phyloP scores from a whole-genome alignment of 75 land plant species.

The Azolla pinnata region DNA sequence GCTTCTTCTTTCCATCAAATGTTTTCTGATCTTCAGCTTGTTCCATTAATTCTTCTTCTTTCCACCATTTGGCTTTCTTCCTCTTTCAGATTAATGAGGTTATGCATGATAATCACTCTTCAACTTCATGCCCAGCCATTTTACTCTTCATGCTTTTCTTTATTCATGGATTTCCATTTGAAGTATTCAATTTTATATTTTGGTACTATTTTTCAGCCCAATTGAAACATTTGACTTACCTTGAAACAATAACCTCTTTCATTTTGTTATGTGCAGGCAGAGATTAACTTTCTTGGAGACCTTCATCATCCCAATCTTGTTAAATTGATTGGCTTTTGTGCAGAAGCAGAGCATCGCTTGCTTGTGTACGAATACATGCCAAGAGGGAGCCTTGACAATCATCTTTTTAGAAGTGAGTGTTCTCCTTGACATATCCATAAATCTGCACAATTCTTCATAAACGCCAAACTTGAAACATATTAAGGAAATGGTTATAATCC shows the following conservation, averaged over 20 bases:
- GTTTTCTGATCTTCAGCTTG: too few species aligned
- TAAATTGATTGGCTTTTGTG: constrained; percentile 4
- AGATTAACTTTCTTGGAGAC: constrained; percentile 3
- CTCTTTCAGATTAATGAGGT: too few species aligned
- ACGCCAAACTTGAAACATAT: neutral
- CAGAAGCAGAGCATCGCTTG: constrained; percentile 2
- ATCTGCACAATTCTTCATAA: neutral
- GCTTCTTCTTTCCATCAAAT: too few species aligned
- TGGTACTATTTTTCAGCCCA: neutral
- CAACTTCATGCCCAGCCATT: neutral
- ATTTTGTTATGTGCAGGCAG: constrained; percentile 10
- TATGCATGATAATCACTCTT: too few species aligned
- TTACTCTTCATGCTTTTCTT: neutral
- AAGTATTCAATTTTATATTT: neutral
- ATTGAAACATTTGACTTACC: neutral
- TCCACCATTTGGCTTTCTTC: too few species aligned
- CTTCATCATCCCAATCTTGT: constrained; percentile 9
- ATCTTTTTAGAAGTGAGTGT: constrained; percentile 5
- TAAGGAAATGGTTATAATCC: neutral
- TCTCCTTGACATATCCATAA: neutral
- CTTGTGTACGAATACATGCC: constrained; percentile 12
- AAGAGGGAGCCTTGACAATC: constrained; percentile 3
- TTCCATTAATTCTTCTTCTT: too few species aligned
- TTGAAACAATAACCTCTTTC: neutral
- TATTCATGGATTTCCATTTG: neutral